These are phyloP conservation scores for Pseudogymnoascus sp. DNA, from an alignment of 2,329 filamentous ascomycete genomes.

Conservation along the genomic window DNA sequence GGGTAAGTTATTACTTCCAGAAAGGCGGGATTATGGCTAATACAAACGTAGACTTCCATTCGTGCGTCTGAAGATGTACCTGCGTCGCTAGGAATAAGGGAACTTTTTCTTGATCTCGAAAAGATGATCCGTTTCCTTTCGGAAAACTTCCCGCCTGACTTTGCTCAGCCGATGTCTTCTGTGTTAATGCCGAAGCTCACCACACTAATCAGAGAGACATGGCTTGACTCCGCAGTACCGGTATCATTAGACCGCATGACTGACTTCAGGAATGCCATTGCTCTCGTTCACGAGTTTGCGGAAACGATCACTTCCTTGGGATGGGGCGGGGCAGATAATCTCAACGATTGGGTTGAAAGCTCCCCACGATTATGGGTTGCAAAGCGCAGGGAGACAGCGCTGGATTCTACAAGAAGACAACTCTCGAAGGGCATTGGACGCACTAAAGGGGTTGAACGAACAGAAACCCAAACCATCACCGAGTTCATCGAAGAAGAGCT, in stretches of 20 bases:
- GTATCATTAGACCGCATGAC: conserved; percentile 62
- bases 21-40: neutral
- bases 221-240: conserved; percentile 71
- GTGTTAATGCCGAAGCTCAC: conserved; percentile 64
- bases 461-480: conserved; percentile 75
- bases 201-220: conserved; percentile 59
- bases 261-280: conserved; percentile 63
- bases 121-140: conserved; percentile 44
- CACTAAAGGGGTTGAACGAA: conserved; percentile 65
- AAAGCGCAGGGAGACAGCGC: conserved; percentile 69
- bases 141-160: conserved; percentile 42
- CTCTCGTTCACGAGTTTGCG: conserved; percentile 56
- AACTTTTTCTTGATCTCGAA: conserved; percentile 47
- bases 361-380: conserved; percentile 78
- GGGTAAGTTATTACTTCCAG: conserved; percentile 26
- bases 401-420: conserved; percentile 64
- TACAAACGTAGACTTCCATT: conserved; percentile 34
- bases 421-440: conserved; percentile 59
- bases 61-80: conserved; percentile 31
- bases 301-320: conserved; percentile 50
- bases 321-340: conserved; percentile 53
- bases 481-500: conserved; percentile 58
- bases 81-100: conserved; percentile 38
- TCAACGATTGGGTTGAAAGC: conserved; percentile 73
- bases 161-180: conserved; percentile 53